Evolutionary conservation across 148 eudicot genomes (phyloP).

Genomic region (Beta vulgaris): DNA sequence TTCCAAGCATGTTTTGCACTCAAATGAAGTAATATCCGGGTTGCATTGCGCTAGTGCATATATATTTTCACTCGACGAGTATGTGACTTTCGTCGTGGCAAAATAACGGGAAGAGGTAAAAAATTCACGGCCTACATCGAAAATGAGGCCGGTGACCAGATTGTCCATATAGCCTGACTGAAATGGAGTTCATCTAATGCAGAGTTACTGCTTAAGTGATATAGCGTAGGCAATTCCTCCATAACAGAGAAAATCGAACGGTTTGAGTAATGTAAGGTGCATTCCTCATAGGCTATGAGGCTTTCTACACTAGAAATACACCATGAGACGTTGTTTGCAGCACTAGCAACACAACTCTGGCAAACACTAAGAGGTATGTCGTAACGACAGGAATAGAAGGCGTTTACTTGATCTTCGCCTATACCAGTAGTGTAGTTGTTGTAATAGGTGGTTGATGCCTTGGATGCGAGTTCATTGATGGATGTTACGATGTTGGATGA

Average conservation of each 20-base stretch:
- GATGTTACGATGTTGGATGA: neutral
- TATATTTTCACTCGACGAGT: neutral
- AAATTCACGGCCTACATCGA: neutral
- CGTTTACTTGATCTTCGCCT: neutral
- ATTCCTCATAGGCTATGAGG: neutral
- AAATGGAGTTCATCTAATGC: neutral
- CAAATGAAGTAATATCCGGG: constrained; percentile 5
- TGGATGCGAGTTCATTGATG: neutral
- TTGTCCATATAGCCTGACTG: neutral
- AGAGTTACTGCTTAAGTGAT: too few relatives aligned
- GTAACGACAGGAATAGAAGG: constrained; percentile 25
- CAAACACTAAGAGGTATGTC: constrained; percentile 7
- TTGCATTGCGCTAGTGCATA: constrained; percentile 22
- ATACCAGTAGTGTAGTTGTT: neutral
- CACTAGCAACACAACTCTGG: constrained; percentile 12
- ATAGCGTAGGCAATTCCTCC: neutral
- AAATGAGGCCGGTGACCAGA: neutral
- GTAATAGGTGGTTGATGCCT: constrained; percentile 18
- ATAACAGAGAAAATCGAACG: neutral
- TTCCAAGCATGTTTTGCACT: constrained; percentile 15
- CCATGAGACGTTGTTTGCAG: neutral
- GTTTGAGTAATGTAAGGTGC: constrained; percentile 22
- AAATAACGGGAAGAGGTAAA: neutral
- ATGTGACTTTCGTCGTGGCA: constrained; percentile 5
- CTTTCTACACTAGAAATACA: constrained; percentile 1